phyloP scores from a whole-genome alignment of 345 rosid genomes.

The Boechera stricta region DNA sequence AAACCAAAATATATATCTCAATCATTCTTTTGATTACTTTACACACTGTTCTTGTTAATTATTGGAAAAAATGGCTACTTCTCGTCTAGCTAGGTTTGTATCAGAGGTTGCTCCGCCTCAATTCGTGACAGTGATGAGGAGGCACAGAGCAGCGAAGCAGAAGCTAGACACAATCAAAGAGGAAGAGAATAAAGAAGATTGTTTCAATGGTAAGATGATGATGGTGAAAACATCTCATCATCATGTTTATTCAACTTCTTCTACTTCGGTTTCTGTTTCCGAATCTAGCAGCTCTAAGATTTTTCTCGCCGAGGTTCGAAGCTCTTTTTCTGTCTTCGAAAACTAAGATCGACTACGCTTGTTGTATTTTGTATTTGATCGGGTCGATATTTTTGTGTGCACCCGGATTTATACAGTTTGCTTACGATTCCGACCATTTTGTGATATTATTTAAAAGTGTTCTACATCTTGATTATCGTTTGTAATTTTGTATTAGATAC shows the following conservation, averaged over 20 bases:
- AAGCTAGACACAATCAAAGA: conserved; percentile 81
- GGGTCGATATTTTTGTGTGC: too few species aligned
- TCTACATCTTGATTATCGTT: too few species aligned
- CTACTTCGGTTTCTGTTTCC: conserved; percentile 35
- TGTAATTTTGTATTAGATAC: background rate
- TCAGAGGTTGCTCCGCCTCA: conserved; percentile 90
- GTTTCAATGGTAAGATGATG: conserved; percentile 45
- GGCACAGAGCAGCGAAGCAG: conserved; percentile 54
- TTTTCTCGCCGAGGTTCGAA: conserved; percentile 46
- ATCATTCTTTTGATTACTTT: background rate
- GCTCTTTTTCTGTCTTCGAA: conserved; percentile 40
- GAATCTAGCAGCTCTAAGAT: conserved; percentile 42
- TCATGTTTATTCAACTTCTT: conserved; percentile 34
- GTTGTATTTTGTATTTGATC: background rate
- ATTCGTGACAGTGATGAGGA: conserved; percentile 68
- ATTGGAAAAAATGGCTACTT: conserved; percentile 59
- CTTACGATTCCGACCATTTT: too few species aligned
- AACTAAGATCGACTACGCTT: background rate
- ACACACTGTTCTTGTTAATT: background rate
- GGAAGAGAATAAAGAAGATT: conserved; percentile 67
- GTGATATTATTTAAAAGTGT: too few species aligned
- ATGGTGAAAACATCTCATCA: conserved; percentile 29
- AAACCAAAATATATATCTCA: conserved; percentile 16
- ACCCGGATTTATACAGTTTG: too few species aligned
- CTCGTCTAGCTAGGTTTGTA: conserved; percentile 67